Evolutionary conservation across 345 rosid species (phyloP), one percentile per base, ranked within the genome.

Genomic region (Mangifera indica): DNA sequence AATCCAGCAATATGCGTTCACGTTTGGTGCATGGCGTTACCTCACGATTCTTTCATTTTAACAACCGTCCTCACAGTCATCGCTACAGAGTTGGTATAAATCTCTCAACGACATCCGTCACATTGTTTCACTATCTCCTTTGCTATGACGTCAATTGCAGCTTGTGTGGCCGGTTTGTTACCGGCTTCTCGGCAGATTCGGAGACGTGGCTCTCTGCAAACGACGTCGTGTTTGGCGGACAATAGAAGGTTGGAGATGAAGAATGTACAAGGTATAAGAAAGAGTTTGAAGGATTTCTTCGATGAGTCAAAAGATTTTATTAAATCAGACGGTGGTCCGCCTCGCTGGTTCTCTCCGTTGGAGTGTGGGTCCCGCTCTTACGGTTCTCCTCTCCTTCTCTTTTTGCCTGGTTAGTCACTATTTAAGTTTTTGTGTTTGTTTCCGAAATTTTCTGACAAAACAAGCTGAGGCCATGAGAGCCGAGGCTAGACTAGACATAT

Each of bases 291-390:
- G 74, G 84, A 84, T 58, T 91, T 81, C 75, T 83, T 91, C 15
- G 82, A 80, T 69, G 85, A 79, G 63, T 77, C 85, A 32, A 72
- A 67, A 71, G 84, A 81, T 55, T 77, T 87, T 77, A 76, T 72
- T 66, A 67, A 81, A 70, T 76, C 88, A 14, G 85, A 79, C 67
- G 85, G 84, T 0, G 87, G 92, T 40, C 89, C 89, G 54, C 85
- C 88, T 51, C 87, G 94, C 63, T 89, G 97, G 91, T 89, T 91
- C 80, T 82, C 90, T 63, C 97, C 94, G 60, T 59, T 84, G 67
- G 91, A 84, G 62, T 82, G 85, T 79, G 81, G 88, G 61, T 72
- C 84, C 63, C 86, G 48, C 57, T 44, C 67, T 69, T 74, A 69
- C 29, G 81, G 84, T 49, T 81, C 97, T 29, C 97, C 97, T 7